Percentiles rank a stretch among this genome's conserved stretches.
These are phyloP conservation scores for Pythium phragmiticola DNA, from an alignment of 352 stramenopile genomes.

Conservation along the genomic window DNA sequence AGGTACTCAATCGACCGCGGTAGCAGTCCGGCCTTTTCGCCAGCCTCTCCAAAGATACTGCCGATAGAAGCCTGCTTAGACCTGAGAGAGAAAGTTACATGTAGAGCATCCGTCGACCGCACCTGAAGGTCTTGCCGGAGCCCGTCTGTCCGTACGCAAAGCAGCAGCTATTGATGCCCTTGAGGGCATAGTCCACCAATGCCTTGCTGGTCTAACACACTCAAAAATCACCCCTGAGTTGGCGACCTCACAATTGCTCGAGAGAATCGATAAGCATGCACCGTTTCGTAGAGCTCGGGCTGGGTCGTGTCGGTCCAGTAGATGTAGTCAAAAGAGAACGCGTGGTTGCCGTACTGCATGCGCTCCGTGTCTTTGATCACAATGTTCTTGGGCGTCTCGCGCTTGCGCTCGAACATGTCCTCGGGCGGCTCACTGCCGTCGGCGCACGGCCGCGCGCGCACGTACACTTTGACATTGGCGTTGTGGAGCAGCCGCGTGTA, in stretches of 20 bases:
- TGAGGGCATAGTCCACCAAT: slow-evolving; percentile 89
- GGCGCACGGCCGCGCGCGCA: slow-evolving; percentile 74
- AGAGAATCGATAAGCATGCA: slow-evolving; percentile 18
- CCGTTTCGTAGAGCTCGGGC: slow-evolving; percentile 66
- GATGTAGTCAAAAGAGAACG: slow-evolving; percentile 86
- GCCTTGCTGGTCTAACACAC: slow-evolving; percentile 65
- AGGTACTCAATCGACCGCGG: slow-evolving; percentile 89
- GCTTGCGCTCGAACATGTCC: slow-evolving; percentile 84
- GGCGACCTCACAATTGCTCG: background rate
- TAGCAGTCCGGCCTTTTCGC: slow-evolving; percentile 84
- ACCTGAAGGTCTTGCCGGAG: slow-evolving; percentile 85
- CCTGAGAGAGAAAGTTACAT: background rate
- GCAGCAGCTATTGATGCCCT: slow-evolving; percentile 93
- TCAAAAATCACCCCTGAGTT: background rate
- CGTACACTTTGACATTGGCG: slow-evolving; percentile 82
- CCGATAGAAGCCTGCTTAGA: slow-evolving; percentile 1
- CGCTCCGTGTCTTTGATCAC: slow-evolving; percentile 86
- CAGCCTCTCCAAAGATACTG: slow-evolving; percentile 88
- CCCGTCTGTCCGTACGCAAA: slow-evolving; percentile 92
- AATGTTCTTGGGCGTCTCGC: slow-evolving; percentile 75
- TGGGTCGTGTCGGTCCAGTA: slow-evolving; percentile 84
- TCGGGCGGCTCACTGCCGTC: slow-evolving; percentile 64
- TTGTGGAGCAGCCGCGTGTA: slow-evolving; percentile 79
- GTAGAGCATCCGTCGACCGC: slow-evolving; percentile 1
- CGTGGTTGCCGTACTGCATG: slow-evolving; percentile 86